Evolutionary conservation across 495 filamentous ascomycete genomes (phyloP).

Genomic region (Aspergillus wentii): DNA sequence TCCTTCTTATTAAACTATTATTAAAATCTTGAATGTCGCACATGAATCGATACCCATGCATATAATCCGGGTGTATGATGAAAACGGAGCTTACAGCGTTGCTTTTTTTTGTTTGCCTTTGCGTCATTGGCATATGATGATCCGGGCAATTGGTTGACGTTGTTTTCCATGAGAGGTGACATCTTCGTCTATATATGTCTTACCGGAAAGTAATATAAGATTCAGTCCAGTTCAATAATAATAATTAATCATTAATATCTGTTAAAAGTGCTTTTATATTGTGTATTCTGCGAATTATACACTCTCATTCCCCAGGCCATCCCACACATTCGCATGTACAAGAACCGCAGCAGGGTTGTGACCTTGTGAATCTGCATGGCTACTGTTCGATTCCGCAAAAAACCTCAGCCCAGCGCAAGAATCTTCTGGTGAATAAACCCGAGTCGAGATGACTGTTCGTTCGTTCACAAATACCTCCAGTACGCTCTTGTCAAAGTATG

Average conservation of each 20-base stretch:
- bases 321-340: slow-evolving; percentile 23
- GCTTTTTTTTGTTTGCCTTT: slow-evolving; percentile 7
- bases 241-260: slow-evolving; percentile 7
- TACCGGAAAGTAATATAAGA: too few species aligned
- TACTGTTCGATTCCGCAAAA: slow-evolving; percentile 19
- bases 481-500: slow-evolving; percentile 32
- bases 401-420: slow-evolving; percentile 16
- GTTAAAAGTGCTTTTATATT: too few species aligned
- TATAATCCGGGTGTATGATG: slow-evolving; percentile 23
- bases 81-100: slow-evolving; percentile 2
- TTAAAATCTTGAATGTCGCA: slow-evolving; percentile 1
- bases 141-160: too few species aligned
- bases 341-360: slow-evolving; percentile 11
- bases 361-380: not conserved
- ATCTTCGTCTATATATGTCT: too few species aligned
- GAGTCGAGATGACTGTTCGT: slow-evolving; percentile 31
- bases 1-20: too few species aligned
- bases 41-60: slow-evolving; percentile 27
- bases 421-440: slow-evolving; percentile 22
- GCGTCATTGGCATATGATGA: too few species aligned
- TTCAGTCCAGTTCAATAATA: slow-evolving; percentile 10
- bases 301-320: too few species aligned
- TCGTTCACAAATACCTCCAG: slow-evolving; percentile 38
- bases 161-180: too few species aligned
- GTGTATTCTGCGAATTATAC: slow-evolving; percentile 3